Conservation (phyloP, 1,139 yeast genomes). For the Pichia inconspicua region DNA sequence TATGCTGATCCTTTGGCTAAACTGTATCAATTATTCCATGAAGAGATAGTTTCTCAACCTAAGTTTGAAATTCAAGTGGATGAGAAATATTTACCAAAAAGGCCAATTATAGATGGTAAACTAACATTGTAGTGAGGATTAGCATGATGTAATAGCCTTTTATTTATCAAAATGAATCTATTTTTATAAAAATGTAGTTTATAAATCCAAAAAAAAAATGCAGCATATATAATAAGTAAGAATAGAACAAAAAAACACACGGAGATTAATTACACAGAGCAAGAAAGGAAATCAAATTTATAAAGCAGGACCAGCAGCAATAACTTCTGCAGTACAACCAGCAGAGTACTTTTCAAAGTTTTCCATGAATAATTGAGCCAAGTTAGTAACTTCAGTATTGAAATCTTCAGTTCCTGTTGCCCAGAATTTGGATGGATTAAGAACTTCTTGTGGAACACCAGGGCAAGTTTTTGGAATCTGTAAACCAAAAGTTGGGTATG, state of each 20-base stretch:
- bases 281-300: slow-evolving; percentile 11
- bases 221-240: background rate
- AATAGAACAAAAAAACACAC: background rate
- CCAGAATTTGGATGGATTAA: slow-evolving; percentile 89
- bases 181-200: background rate
- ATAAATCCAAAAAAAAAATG: background rate
- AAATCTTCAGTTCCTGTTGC: slow-evolving; percentile 62
- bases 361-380: slow-evolving; percentile 73
- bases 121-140: slow-evolving; percentile 5
- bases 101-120: slow-evolving; percentile 9
- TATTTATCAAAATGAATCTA: background rate
- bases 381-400: slow-evolving; percentile 57
- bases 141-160: background rate
- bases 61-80: slow-evolving; percentile 11
- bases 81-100: slow-evolving; percentile 10
- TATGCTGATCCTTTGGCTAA: slow-evolving; percentile 35
- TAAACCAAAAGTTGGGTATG: slow-evolving; percentile 80
- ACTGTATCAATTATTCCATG: slow-evolving; percentile 23
- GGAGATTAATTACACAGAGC: background rate
- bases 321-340: slow-evolving; percentile 78
- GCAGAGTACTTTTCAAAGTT: slow-evolving; percentile 81
- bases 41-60: slow-evolving; percentile 7
- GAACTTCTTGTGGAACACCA: slow-evolving; percentile 74
- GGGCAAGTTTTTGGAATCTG: slow-evolving; percentile 77
- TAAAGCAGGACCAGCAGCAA: slow-evolving; percentile 80